Conservation (phyloP, 192 early-diverging fungal species). For the Umbelopsis vinacea region DNA sequence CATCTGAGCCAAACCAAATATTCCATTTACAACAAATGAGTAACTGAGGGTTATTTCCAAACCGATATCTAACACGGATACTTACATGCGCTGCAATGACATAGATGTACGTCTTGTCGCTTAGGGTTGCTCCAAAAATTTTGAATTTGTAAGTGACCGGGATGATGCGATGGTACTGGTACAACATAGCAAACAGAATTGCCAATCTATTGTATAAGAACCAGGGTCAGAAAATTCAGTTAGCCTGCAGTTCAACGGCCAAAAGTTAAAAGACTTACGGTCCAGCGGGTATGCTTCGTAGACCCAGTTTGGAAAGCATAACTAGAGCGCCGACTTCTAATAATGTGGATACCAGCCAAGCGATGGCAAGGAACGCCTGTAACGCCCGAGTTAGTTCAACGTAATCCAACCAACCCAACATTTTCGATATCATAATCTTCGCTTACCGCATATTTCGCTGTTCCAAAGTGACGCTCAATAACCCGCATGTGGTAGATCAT, state of each 20-base stretch:
- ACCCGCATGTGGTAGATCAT: constrained; percentile 61
- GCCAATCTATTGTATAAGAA: constrained; percentile 45
- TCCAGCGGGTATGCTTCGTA: constrained; percentile 55
- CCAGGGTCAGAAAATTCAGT: neutral
- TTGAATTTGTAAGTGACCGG: constrained; percentile 57
- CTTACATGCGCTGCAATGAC: constrained; percentile 51
- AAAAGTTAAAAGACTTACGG: constrained; percentile 44
- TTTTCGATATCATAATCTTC: neutral
- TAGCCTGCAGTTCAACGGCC: neutral
- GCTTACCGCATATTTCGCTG: constrained; percentile 63
- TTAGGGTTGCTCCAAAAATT: constrained; percentile 53
- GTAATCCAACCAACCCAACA: neutral
- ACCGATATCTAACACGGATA: neutral
- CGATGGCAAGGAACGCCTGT: constrained; percentile 58
- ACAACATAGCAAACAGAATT: constrained; percentile 58
- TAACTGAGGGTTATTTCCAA: too few species aligned
- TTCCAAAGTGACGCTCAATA: constrained; percentile 67
- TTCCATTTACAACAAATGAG: neutral
- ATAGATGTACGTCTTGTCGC: constrained; percentile 57
- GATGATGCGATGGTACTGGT: constrained; percentile 60
- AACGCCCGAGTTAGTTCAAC: neutral
- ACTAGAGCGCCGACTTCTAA: constrained; percentile 57
- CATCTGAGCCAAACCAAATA: constrained; percentile 38
- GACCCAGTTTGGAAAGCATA: constrained; percentile 45
- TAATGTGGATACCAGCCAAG: constrained; percentile 51